Conservation (phyloP, 1,139 yeast genomes). For the Kluyveromyces sp. region DNA sequence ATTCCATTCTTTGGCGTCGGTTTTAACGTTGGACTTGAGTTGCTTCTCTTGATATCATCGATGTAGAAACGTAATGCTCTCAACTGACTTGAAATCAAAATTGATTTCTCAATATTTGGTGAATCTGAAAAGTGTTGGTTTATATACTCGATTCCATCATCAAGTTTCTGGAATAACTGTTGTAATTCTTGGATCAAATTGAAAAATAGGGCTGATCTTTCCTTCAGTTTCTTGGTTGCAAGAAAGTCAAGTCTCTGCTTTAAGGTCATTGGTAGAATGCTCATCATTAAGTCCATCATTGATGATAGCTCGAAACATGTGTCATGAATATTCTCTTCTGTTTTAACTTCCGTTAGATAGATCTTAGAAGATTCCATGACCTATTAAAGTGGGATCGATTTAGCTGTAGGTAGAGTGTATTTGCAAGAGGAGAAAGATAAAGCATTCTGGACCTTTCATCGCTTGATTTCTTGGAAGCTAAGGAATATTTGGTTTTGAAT, state of each 20-base stretch:
- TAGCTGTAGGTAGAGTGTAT: constrained; percentile 48
- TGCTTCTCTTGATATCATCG: constrained; percentile 39
- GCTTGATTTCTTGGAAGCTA: constrained; percentile 11
- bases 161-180: constrained; percentile 28
- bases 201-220: constrained; percentile 34
- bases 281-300: constrained; percentile 47
- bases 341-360: constrained; percentile 22
- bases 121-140: constrained; percentile 41
- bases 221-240: constrained; percentile 29
- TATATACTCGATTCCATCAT: constrained; percentile 30
- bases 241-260: constrained; percentile 41
- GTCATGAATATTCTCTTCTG: constrained; percentile 11
- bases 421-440: constrained; percentile 54
- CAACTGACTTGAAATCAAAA: constrained; percentile 54
- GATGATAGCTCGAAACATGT: constrained; percentile 27
- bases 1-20: not conserved
- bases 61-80: constrained; percentile 48
- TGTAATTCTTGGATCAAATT: constrained; percentile 33
- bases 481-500: constrained; percentile 15
- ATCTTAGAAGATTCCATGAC: constrained; percentile 19
- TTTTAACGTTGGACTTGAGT: not conserved
- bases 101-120: constrained; percentile 46
- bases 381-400: constrained; percentile 22
- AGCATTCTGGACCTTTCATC: constrained; percentile 33
- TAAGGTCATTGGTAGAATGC: constrained; percentile 52